phyloP scores from a whole-genome alignment of 2,329 filamentous ascomycete genomes.

The Biscogniauxia marginata region DNA sequence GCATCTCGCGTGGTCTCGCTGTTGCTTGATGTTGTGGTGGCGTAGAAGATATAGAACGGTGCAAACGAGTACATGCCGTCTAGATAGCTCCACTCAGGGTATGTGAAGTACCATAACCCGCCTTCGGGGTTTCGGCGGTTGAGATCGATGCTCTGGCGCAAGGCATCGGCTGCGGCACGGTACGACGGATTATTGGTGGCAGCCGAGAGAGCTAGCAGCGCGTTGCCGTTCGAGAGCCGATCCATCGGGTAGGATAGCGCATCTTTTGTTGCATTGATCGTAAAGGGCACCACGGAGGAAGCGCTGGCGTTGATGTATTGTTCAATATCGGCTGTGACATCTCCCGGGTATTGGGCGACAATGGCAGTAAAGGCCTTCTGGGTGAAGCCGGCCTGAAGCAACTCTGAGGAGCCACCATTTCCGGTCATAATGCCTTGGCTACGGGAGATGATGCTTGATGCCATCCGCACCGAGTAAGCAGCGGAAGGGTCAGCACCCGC shows the following conservation, averaged over 20 bases:
- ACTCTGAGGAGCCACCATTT: constrained; percentile 27
- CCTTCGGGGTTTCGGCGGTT: constrained; percentile 35
- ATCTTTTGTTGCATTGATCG: constrained; percentile 26
- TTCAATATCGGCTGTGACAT: constrained; percentile 7
- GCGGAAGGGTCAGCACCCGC: background rate
- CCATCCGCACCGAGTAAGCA: constrained; percentile 29
- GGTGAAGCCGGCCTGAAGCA: constrained; percentile 33
- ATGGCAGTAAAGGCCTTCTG: constrained; percentile 33
- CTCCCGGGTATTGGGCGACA: constrained; percentile 22
- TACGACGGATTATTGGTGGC: constrained; percentile 6
- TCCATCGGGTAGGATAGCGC: constrained; percentile 32
- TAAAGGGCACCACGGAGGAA: constrained; percentile 25
- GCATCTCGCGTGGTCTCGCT: constrained; percentile 6
- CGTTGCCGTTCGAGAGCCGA: constrained; percentile 33
- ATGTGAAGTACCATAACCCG: constrained; percentile 40
- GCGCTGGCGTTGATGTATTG: constrained; percentile 28
- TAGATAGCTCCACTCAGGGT: constrained; percentile 52
- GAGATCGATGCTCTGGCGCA: constrained; percentile 30
- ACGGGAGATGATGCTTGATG: constrained; percentile 33
- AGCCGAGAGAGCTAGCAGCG: constrained; percentile 21
- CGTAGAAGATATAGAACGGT: constrained; percentile 38
- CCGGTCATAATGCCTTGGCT: constrained; percentile 34
- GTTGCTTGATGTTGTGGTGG: constrained; percentile 17
- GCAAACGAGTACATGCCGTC: constrained; percentile 52
- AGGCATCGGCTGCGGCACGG: constrained; percentile 18